A percentile compares a stretch with the other conserved stretches of the same genome.
These are phyloP conservation scores for Pythium rishiriense DNA, from an alignment of 352 stramenopile genomes.

Conservation along the genomic window DNA sequence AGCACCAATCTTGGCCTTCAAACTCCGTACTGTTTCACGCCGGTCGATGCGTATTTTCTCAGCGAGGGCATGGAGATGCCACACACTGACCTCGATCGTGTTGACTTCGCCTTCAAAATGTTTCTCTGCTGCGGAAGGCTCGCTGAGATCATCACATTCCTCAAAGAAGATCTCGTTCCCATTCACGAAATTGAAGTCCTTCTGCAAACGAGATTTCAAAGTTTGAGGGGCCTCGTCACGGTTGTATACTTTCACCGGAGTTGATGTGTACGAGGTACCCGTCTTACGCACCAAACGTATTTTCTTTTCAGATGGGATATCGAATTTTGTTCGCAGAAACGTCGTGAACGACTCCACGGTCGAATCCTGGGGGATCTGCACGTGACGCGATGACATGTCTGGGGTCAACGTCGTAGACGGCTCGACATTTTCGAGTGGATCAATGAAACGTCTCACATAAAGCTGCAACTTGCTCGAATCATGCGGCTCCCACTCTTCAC, in stretches of 20 bases:
- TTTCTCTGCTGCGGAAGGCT: conserved; percentile 50
- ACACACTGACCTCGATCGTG: conserved; percentile 78
- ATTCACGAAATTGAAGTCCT: conserved; percentile 69
- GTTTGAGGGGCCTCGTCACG: conserved; percentile 42
- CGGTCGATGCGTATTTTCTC: conserved; percentile 71
- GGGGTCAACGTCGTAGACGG: not conserved
- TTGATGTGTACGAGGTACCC: conserved; percentile 59
- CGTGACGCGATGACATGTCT: conserved; percentile 46
- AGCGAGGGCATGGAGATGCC: conserved; percentile 42
- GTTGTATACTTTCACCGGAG: conserved; percentile 71
- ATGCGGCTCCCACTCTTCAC: conserved; percentile 65
- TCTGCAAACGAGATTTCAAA: conserved; percentile 44
- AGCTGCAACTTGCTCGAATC: conserved; percentile 68
- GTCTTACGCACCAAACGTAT: conserved; percentile 75
- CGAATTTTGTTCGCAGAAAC: conserved; percentile 59
- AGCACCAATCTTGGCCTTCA: conserved; percentile 62
- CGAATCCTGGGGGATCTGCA: conserved; percentile 67
- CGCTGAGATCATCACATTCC: conserved; percentile 45
- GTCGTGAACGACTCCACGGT: conserved; percentile 51
- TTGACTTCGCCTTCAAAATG: conserved; percentile 81
- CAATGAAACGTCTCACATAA: conserved; percentile 65
- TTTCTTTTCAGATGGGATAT: conserved; percentile 33
- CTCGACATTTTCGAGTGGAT: conserved; percentile 21
- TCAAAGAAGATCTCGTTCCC: conserved; percentile 78
- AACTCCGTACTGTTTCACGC: conserved; percentile 53